Percentiles rank a stretch among this genome's conserved stretches.
phyloP scores from a whole-genome alignment of 2,329 filamentous ascomycete species.

The Trichoderma lentiforme region DNA sequence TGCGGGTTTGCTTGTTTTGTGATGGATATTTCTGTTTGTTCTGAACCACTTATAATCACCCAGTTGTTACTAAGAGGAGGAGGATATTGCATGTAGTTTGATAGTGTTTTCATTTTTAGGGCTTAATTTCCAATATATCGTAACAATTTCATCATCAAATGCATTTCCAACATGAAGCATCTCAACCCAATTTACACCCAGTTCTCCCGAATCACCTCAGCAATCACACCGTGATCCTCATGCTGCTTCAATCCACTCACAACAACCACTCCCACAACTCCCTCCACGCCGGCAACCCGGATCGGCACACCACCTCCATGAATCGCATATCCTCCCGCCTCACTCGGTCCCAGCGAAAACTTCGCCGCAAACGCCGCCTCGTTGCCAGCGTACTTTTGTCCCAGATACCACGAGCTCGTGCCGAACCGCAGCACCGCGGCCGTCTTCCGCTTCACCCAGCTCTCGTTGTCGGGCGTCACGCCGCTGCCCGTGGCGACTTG shows the following conservation, averaged over 20 bases:
- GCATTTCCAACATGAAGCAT: neutral
- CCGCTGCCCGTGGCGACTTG: slow-evolving; percentile 66
- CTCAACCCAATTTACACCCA: slow-evolving; percentile 31
- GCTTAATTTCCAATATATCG: neutral
- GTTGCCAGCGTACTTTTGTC: slow-evolving; percentile 62
- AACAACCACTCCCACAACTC: slow-evolving; percentile 70
- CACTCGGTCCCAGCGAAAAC: slow-evolving; percentile 57
- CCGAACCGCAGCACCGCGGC: slow-evolving; percentile 71
- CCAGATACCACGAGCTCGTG: slow-evolving; percentile 66
- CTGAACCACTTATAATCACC: neutral
- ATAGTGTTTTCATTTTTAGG: neutral
- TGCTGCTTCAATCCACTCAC: slow-evolving; percentile 74
- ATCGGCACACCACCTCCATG: slow-evolving; percentile 76
- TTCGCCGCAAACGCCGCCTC: slow-evolving; percentile 63
- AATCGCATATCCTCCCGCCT: slow-evolving; percentile 64
- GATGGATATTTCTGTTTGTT: neutral
- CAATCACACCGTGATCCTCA: slow-evolving; percentile 73
- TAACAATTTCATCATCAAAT: neutral
- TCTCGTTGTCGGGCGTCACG: slow-evolving; percentile 67
- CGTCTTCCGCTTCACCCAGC: slow-evolving; percentile 68
- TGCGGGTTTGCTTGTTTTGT: neutral
- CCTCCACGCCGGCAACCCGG: slow-evolving; percentile 69
- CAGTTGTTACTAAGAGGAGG: neutral
- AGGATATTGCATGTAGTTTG: neutral
- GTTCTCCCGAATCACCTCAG: slow-evolving; percentile 61